phyloP scores from a whole-genome alignment of 2,329 filamentous ascomycete genomes.

The Amylocarpus encephaloides region DNA sequence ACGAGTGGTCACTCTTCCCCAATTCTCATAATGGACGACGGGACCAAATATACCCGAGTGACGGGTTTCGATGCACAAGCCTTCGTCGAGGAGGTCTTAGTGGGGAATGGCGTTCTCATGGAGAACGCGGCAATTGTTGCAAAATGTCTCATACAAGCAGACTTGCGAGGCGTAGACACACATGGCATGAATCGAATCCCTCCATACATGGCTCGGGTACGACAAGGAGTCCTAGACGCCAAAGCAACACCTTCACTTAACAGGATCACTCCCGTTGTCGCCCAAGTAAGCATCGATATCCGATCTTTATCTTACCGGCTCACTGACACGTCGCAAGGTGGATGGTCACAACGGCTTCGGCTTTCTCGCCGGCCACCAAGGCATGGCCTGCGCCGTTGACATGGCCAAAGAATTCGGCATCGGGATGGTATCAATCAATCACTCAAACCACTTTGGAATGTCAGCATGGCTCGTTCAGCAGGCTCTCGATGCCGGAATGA shows the following conservation, averaged over 20 bases:
- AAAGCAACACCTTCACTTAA: conserved; percentile 50
- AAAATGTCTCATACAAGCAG: conserved; percentile 64
- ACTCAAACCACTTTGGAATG: conserved; percentile 82
- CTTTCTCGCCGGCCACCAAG: conserved; percentile 61
- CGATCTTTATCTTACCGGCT: too few species aligned
- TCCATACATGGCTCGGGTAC: conserved; percentile 68
- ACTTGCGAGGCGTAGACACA: conserved; percentile 72
- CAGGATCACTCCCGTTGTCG: conserved; percentile 64
- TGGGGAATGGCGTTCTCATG: conserved; percentile 52
- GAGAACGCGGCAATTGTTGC: conserved; percentile 57
- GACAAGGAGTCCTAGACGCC: conserved; percentile 61
- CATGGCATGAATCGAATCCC: conserved; percentile 74
- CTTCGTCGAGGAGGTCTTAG: conserved; percentile 50
- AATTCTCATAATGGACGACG: too few species aligned
- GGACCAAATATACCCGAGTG: too few species aligned
- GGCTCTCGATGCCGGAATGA: conserved; percentile 64
- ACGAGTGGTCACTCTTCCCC: too few species aligned
- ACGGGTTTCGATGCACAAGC: background rate
- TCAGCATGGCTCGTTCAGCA: conserved; percentile 73
- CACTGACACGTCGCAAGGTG: background rate
- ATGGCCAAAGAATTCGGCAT: conserved; percentile 62
- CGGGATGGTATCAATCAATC: conserved; percentile 68
- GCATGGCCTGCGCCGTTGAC: conserved; percentile 61
- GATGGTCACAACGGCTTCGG: conserved; percentile 68
- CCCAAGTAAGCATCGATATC: conserved; percentile 34